Evolutionary conservation across 2,329 filamentous ascomycete species (phyloP).

Genomic region (Catunica adiposa): DNA sequence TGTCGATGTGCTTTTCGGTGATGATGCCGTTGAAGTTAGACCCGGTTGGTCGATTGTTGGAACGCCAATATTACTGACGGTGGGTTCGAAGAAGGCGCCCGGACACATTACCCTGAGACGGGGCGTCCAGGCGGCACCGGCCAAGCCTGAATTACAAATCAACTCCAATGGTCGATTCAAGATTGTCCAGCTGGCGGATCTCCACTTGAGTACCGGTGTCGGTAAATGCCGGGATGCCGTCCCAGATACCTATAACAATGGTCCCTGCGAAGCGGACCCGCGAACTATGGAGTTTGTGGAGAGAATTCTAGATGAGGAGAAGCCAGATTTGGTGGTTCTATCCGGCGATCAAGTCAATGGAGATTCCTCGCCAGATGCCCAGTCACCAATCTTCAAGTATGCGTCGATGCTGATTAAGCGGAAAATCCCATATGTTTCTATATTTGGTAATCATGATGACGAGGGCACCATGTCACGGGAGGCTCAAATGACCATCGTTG

Average conservation of each 20-base stretch:
- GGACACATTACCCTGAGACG: slow-evolving; percentile 64
- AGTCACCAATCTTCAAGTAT: slow-evolving; percentile 88
- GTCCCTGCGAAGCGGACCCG: slow-evolving; percentile 77
- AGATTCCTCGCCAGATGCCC: slow-evolving; percentile 76
- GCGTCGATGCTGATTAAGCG: slow-evolving; percentile 68
- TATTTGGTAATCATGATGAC: slow-evolving; percentile 96
- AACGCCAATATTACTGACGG: slow-evolving; percentile 55
- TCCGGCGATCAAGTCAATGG: slow-evolving; percentile 94
- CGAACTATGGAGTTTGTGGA: slow-evolving; percentile 80
- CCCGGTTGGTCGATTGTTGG: slow-evolving; percentile 69
- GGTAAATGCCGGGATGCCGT: slow-evolving; percentile 76
- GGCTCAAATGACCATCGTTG: slow-evolving; percentile 70
- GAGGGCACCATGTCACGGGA: slow-evolving; percentile 64
- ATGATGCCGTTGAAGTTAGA: slow-evolving; percentile 80
- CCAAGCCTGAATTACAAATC: slow-evolving; percentile 61
- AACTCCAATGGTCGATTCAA: slow-evolving; percentile 87
- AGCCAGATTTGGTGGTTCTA: slow-evolving; percentile 78
- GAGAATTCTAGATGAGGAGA: slow-evolving; percentile 75
- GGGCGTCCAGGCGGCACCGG: slow-evolving; percentile 29
- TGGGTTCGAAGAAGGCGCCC: slow-evolving; percentile 42
- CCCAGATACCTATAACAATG: slow-evolving; percentile 53
- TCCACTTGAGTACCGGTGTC: slow-evolving; percentile 82
- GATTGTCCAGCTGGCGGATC: slow-evolving; percentile 88
- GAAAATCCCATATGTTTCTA: slow-evolving; percentile 80
- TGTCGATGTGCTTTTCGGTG: slow-evolving; percentile 74